These are phyloP conservation scores for Adansonia madagascariensis DNA, from an alignment of 441 rosid genomes.

Conservation along the genomic window DNA sequence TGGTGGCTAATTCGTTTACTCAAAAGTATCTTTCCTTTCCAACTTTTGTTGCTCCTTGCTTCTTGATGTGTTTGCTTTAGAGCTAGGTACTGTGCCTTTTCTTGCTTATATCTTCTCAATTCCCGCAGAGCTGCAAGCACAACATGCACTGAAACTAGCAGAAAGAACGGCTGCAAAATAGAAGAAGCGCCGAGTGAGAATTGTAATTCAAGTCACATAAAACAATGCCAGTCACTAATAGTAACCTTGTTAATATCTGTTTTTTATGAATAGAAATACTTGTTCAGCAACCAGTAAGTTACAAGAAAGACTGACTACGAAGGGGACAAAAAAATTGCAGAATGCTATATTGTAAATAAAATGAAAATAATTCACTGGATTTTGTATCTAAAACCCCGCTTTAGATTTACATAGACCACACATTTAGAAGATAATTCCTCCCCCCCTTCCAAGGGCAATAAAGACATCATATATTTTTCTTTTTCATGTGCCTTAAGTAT, in stretches of 20 bases:
- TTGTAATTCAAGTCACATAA: not conserved
- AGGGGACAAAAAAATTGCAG: not conserved
- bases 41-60: not conserved
- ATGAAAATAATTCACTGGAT: too few species aligned
- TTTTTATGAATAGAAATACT: not conserved
- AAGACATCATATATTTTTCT: not conserved
- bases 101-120: slow-evolving; percentile 75
- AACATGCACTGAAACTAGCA: slow-evolving; percentile 77
- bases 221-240: not conserved
- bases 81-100: slow-evolving; percentile 67
- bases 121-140: slow-evolving; percentile 79
- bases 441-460: too few species aligned
- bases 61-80: slow-evolving; percentile 38
- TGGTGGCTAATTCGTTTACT: too few species aligned
- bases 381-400: not conserved
- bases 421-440: not conserved
- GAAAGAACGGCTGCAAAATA: slow-evolving; percentile 77
- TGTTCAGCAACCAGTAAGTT: not conserved
- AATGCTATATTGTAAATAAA: not conserved
- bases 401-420: not conserved
- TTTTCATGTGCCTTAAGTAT: not conserved
- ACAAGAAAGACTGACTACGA: not conserved
- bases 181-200: not conserved
- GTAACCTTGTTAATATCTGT: not conserved
- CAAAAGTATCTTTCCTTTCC: not conserved